Evolutionary conservation across 2,329 filamentous ascomycete genomes (phyloP).

Genomic region (Diplodia seriata): DNA sequence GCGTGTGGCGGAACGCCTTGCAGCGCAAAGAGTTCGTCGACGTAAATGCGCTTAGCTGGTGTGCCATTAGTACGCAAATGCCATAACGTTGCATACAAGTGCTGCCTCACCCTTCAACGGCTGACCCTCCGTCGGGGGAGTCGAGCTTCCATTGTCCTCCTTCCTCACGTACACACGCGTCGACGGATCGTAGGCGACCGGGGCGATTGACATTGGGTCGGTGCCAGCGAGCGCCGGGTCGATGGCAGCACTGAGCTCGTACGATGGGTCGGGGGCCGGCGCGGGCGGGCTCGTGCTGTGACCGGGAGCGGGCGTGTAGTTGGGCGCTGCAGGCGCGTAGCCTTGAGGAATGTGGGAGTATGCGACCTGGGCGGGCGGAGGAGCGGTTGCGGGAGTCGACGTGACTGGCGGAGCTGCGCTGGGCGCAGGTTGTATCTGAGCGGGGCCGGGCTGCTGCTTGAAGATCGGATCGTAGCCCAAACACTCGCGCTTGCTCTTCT

Average conservation of each 20-base stretch:
- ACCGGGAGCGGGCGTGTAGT: constrained; percentile 43
- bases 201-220: constrained; percentile 39
- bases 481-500: constrained; percentile 87
- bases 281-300: constrained; percentile 41
- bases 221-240: constrained; percentile 69
- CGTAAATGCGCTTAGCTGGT: constrained; percentile 56
- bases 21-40: constrained; percentile 74
- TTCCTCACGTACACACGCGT: constrained; percentile 26
- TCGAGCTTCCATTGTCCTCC: constrained; percentile 36
- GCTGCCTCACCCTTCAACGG: constrained; percentile 42
- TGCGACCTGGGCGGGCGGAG: constrained; percentile 41
- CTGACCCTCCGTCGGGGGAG: constrained; percentile 37
- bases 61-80: neutral
- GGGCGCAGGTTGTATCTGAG: constrained; percentile 74
- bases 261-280: constrained; percentile 47
- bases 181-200: constrained; percentile 31
- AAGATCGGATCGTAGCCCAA: constrained; percentile 88
- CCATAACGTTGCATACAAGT: no score
- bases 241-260: constrained; percentile 66
- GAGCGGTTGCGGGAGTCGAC: constrained; percentile 43
- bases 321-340: constrained; percentile 52
- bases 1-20: constrained; percentile 64
- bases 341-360: constrained; percentile 53
- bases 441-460: constrained; percentile 73
- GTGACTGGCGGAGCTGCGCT: constrained; percentile 52